Evolutionary conservation across 768 basidiomycete species (phyloP), one percentile per base, ranked within the genome.

Genomic region (Tremella yokohamensis): DNA sequence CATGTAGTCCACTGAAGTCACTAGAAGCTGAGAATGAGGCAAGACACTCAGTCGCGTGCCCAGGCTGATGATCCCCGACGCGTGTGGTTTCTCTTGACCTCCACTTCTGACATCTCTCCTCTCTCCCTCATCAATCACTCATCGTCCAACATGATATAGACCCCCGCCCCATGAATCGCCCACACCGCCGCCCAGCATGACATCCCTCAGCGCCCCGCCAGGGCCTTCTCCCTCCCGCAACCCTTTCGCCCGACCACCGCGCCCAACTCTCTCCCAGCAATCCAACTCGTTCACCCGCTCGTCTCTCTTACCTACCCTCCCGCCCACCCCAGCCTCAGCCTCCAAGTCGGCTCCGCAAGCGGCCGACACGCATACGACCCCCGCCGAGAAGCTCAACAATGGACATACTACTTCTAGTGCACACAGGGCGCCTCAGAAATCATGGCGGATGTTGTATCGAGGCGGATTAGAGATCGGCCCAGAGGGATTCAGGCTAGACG

Each of bases 401-500:
- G 16, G 16, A 0, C 11, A 18, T 6, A 25, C 53, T 22, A 49
- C 51, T 3, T 58, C 40, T 8, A 57, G 52, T 38, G 16, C 52
- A 11, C 37, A 47, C 0, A 66, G 57, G 40, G 38, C 40, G 29
- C 54, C 57, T 29, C 57, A 65, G 40, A 34, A 52, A 39, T 58
- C 58, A 18, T 76, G 73, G 73, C 59, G 75, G 18, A 47, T 76
- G 49, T 56, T 76, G 25, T 76, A 70, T 70, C 57, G 73, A 26
- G 75, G 75, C 12, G 75, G 71, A 11, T 54, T 76, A 20, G 69
- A 74, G 53, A 63, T 76, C 25, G 75, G 75, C 0, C 47, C 40
- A 1, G 69, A 74, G 12, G 71, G 75, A 20, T 76, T 60, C 51
- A 52, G 64, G 20, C 57, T 76, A 12, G 73, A 74, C 37, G 75